These are phyloP conservation scores for Tetradesmus obliquus DNA, from an alignment of 139 green algal species.

Conservation along the genomic window DNA sequence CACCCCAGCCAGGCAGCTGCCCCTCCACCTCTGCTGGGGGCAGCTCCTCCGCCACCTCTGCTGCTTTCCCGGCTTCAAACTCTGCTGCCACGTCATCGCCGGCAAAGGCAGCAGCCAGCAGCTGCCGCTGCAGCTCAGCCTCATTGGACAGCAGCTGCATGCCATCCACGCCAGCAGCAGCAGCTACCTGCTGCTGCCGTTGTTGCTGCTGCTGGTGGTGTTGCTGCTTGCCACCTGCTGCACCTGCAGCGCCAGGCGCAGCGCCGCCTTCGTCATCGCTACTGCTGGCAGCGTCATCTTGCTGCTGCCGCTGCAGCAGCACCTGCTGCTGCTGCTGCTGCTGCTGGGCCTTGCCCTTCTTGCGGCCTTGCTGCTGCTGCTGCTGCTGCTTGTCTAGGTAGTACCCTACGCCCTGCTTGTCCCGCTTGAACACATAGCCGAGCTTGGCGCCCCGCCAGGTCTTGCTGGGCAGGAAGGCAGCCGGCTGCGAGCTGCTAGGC, in stretches of 20 bases:
- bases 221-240: neutral
- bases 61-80: slow-evolving; percentile 90
- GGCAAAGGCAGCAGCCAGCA: slow-evolving; percentile 77
- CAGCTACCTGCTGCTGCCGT: neutral
- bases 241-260: slow-evolving; percentile 9
- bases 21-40: slow-evolving; percentile 73
- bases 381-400: slow-evolving; percentile 57
- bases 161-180: neutral
- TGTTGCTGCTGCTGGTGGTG: slow-evolving; percentile 8
- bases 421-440: slow-evolving; percentile 76
- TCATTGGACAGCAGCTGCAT: slow-evolving; percentile 40
- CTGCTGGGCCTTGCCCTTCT: slow-evolving; percentile 8
- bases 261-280: slow-evolving; percentile 27
- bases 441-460: slow-evolving; percentile 60
- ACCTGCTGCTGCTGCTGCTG: slow-evolving; percentile 38
- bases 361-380: slow-evolving; percentile 13
- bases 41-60: slow-evolving; percentile 87
- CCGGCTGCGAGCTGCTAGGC: slow-evolving; percentile 4
- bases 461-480: slow-evolving; percentile 43
- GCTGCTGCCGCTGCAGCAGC: slow-evolving; percentile 20
- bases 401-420: slow-evolving; percentile 75
- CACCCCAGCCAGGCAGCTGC: slow-evolving; percentile 92
- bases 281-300: neutral
- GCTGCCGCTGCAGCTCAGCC: slow-evolving; percentile 18
- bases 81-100: slow-evolving; percentile 94